phyloP scores from a whole-genome alignment of 139 green algal genomes.

The Chlamydomonas sp. region DNA sequence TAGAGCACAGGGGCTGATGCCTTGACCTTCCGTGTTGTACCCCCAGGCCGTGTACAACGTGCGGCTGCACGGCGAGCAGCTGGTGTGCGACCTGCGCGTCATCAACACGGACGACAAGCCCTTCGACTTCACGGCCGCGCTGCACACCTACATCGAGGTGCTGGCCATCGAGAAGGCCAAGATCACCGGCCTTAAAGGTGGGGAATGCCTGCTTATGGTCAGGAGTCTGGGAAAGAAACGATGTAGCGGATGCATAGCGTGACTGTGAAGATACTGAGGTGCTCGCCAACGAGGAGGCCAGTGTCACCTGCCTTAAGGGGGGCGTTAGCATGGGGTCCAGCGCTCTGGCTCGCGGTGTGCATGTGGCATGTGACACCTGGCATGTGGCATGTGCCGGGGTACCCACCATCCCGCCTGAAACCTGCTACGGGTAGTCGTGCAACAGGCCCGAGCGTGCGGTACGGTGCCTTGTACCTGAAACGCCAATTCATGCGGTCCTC shows the following conservation, averaged over 20 bases:
- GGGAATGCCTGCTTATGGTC: not conserved
- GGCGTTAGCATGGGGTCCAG: too few species aligned
- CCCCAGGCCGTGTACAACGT: conserved; percentile 39
- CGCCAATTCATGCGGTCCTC: not conserved
- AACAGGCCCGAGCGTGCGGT: not conserved
- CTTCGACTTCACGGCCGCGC: conserved; percentile 94
- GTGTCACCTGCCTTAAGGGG: too few species aligned
- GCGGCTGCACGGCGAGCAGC: conserved; percentile 83
- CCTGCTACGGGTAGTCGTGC: not conserved
- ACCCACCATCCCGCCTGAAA: not conserved
- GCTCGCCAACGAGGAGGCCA: too few species aligned
- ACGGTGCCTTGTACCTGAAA: not conserved
- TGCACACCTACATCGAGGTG: conserved; percentile 98
- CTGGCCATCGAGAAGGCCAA: conserved; percentile 75
- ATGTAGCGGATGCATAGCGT: too few species aligned
- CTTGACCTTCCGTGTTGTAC: not conserved
- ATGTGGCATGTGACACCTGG: not conserved
- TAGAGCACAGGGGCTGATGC: not conserved
- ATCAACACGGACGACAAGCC: conserved; percentile 86
- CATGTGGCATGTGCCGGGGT: not conserved
- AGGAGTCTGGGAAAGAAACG: too few species aligned
- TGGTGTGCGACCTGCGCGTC: conserved; percentile 84
- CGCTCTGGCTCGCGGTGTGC: not conserved
- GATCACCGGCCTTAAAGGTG: conserved; percentile 71
- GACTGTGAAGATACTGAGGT: too few species aligned